Conservation (phyloP, 139 green algal species). For the Micractinium conductrix region DNA sequence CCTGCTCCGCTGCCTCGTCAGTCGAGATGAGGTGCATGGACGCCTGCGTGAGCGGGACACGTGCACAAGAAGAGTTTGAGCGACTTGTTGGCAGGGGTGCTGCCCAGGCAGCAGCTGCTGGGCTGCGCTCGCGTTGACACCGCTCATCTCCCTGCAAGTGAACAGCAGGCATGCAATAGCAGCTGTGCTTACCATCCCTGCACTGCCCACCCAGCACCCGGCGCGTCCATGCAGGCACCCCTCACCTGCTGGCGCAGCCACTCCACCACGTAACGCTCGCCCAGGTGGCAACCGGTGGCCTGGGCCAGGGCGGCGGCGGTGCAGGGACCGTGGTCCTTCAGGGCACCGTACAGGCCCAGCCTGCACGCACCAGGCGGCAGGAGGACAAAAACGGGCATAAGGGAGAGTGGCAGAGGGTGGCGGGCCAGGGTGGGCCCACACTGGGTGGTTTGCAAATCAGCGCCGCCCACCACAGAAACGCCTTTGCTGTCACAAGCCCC, state of each 20-base stretch:
- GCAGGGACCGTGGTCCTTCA: conserved; percentile 27
- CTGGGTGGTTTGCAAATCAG: not conserved
- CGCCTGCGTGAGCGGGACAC: too few species aligned
- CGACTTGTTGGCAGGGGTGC: too few species aligned
- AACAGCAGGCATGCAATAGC: too few species aligned
- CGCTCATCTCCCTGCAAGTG: too few species aligned
- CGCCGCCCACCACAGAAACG: not conserved
- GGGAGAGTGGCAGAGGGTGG: not conserved
- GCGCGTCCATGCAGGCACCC: too few species aligned
- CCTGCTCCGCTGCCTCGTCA: not conserved
- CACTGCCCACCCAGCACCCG: too few species aligned
- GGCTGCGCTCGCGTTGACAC: too few species aligned
- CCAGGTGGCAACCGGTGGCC: not conserved
- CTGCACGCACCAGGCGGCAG: not conserved
- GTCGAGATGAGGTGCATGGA: not conserved
- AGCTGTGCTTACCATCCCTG: too few species aligned
- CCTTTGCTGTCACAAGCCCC: too few species aligned
- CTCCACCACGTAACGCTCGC: conserved; percentile 32
- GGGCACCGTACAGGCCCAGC: conserved; percentile 36
- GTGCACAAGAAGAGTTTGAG: too few species aligned
- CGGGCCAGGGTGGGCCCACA: not conserved
- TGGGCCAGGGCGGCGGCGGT: conserved; percentile 24
- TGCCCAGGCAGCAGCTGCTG: too few species aligned
- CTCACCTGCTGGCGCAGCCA: conserved; percentile 46
- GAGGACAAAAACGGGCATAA: too few species aligned